Evolutionary conservation across 352 stramenopile species (phyloP).

Genomic region (Globisporangium lucens): DNA sequence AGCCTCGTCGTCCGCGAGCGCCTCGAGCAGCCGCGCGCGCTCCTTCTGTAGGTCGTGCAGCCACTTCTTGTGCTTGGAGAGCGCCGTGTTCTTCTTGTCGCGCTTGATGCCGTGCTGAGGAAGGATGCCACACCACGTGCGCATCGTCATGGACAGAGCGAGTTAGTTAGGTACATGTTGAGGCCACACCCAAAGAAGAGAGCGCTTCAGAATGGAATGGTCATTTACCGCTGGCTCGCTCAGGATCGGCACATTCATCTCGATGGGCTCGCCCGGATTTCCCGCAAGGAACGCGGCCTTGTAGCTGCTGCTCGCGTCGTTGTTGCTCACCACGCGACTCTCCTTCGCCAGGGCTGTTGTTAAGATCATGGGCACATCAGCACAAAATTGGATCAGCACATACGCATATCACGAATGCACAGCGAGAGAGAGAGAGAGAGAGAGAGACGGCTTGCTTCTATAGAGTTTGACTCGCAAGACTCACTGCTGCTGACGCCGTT

Average conservation of each 20-base stretch:
- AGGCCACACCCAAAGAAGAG: background rate
- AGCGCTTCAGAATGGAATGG: too few species aligned
- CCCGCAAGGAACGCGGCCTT: slow-evolving; percentile 73
- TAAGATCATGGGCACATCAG: background rate
- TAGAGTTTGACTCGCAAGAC: background rate
- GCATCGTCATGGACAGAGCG: too few species aligned
- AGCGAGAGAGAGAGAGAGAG: background rate
- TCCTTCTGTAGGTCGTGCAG: slow-evolving; percentile 91
- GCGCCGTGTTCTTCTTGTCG: slow-evolving; percentile 89
- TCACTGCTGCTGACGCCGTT: slow-evolving; percentile 80
- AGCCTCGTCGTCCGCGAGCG: slow-evolving; percentile 72
- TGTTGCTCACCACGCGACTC: slow-evolving; percentile 32
- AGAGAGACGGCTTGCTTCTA: background rate
- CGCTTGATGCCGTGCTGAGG: slow-evolving; percentile 63
- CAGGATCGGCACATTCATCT: slow-evolving; percentile 80
- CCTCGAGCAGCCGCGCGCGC: slow-evolving; percentile 77
- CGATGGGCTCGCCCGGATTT: slow-evolving; percentile 62
- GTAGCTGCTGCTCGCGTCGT: slow-evolving; percentile 40
- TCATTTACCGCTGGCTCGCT: slow-evolving; percentile 41
- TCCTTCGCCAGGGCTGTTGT: slow-evolving; percentile 55
- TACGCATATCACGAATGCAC: too few species aligned
- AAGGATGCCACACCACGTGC: too few species aligned
- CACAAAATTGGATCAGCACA: background rate
- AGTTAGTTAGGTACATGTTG: background rate
- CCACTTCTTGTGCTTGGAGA: slow-evolving; percentile 94